Base-by-base conservation (phyloP, 306 rosid species). In the Rosa chinensis region DNA sequence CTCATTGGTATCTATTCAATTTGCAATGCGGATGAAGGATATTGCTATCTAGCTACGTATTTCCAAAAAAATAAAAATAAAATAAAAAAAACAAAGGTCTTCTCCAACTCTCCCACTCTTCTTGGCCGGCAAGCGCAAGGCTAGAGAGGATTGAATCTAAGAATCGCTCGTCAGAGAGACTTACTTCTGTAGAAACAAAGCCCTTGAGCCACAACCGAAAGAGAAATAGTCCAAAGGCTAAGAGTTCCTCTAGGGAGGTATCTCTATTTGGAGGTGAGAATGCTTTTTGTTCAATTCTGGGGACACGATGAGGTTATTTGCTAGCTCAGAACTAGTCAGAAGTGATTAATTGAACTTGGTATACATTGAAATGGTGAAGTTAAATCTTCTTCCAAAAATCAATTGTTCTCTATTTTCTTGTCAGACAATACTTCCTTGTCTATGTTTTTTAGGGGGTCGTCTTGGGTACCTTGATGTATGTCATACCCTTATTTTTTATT, bases 211-310 rank as follows among this genome's bases (percentile, higher is more conserved):
- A 76, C 78, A 91, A 87, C 85, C 78, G 28, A 25, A 25, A 96
- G 88, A 96, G 84, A 88, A 90, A 89, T 82, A 93, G 98, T 87
- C 99, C 98, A 62, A 96, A 92, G 86, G 89, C 97, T 50, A 96
- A 87, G 78, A 92, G 89, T 85, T 91, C 96, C 72, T 85, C 96
- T 21, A 86, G 93, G 85, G 99, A 93, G 84, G 77, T 40, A 18
- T 89, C 99, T 80, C 91, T 90, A 63, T 90, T 90, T 84, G 91
- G 91, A 91, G 99, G 99, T 96, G 72, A 85, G 98, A 74, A 77
- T 84, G 76, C 80, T 68, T 71, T 62, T 71, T 72, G 73, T 73
- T 81, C 49, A 59, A 53, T 66, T 39, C 44, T 73, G 77, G 53
- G 18, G 66, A 14, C 82, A 8, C 70, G 47, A 50, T 70, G 78